A percentile compares a stretch with the other conserved stretches of the same genome.
These are phyloP conservation scores for Apiospora phragmitis DNA, from an alignment of 2,329 filamentous ascomycete species.

Conservation along the genomic window DNA sequence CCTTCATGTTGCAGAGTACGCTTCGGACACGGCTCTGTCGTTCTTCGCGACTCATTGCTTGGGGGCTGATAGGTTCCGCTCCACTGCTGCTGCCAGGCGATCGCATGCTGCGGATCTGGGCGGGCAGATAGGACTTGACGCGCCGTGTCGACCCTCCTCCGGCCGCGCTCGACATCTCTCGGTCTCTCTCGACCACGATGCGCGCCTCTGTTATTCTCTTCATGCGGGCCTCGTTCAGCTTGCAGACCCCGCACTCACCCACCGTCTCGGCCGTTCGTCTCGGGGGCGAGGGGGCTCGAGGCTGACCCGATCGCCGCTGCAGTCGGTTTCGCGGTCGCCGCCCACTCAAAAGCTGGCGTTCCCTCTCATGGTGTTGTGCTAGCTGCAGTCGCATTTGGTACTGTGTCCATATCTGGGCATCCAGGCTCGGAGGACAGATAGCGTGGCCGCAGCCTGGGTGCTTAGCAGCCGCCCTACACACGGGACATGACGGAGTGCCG, in stretches of 20 bases:
- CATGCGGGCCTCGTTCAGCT: slow-evolving; percentile 23
- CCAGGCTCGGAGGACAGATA: slow-evolving; percentile 22
- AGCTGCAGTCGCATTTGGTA: slow-evolving; percentile 12
- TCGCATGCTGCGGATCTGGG: slow-evolving; percentile 8
- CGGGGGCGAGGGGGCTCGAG: slow-evolving; percentile 17
- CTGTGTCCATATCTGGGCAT: slow-evolving; percentile 9
- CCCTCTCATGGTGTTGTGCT: neutral
- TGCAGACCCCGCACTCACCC: slow-evolving; percentile 28
- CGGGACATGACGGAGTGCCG: slow-evolving; percentile 37
- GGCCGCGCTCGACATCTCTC: neutral
- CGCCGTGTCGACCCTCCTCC: neutral
- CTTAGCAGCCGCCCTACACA: slow-evolving; percentile 38
- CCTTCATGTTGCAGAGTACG: slow-evolving; percentile 4
- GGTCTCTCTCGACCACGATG: neutral
- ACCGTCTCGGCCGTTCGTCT: slow-evolving; percentile 24
- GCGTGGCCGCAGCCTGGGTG: slow-evolving; percentile 32
- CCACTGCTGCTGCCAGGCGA: neutral
- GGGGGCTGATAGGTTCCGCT: neutral
- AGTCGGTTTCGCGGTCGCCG: slow-evolving; percentile 23
- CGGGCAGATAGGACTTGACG: slow-evolving; percentile 10
- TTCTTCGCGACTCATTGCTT: neutral
- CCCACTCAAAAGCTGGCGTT: neutral
- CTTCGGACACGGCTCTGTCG: slow-evolving; percentile 9
- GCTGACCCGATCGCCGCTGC: slow-evolving; percentile 23
- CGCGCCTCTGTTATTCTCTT: neutral